Evolutionary conservation across 1,139 yeast genomes (phyloP).

Genomic region (Pichia cactophila): DNA sequence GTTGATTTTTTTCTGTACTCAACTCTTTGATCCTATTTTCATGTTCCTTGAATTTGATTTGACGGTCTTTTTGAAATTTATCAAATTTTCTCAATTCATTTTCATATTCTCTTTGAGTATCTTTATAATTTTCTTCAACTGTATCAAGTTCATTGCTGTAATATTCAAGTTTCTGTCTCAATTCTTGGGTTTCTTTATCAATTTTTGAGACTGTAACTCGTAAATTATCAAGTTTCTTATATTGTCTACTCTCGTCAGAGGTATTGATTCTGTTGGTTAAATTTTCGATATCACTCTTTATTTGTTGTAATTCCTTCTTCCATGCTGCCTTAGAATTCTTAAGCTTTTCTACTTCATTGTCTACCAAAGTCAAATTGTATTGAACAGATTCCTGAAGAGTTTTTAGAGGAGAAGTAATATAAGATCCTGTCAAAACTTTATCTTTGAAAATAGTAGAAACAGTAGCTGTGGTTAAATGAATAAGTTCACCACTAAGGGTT

Average conservation of each 20-base stretch:
- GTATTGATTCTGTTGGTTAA: conserved; percentile 42
- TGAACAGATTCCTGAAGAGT: conserved; percentile 58
- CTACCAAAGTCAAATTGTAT: conserved; percentile 51
- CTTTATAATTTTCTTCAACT: conserved; percentile 33
- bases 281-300: conserved; percentile 51
- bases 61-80: conserved; percentile 29
- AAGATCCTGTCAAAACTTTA: conserved; percentile 32
- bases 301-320: conserved; percentile 43
- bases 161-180: conserved; percentile 32
- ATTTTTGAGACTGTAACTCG: conserved; percentile 35
- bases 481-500: conserved; percentile 31
- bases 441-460: conserved; percentile 37
- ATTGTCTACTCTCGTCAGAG: conserved; percentile 39
- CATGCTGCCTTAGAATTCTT: conserved; percentile 60
- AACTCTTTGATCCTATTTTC: conserved; percentile 24
- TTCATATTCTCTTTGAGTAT: conserved; percentile 35
- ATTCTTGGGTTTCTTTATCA: conserved; percentile 32
- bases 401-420: conserved; percentile 42
- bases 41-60: conserved; percentile 18
- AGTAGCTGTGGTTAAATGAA: conserved; percentile 36
- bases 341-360: conserved; percentile 41
- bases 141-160: conserved; percentile 30
- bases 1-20: conserved; percentile 29
- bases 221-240: conserved; percentile 36
- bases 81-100: conserved; percentile 31